Evolutionary conservation across 2,329 filamentous ascomycete species (phyloP).

Genomic region (Coleophoma eucalyptorum): DNA sequence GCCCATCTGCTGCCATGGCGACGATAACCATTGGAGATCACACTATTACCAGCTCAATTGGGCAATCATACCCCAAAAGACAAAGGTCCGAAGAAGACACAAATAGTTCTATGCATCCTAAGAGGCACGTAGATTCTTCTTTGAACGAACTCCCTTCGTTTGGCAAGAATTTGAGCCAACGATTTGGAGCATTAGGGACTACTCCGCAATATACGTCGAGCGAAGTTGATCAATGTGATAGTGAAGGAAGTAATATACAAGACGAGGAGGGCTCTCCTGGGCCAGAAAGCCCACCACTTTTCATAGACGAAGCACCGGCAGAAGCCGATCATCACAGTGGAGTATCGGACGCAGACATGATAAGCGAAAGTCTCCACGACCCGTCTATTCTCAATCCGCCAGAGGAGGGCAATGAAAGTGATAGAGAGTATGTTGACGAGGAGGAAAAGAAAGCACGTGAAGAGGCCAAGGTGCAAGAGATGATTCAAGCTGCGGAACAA

Average conservation of each 20-base stretch:
- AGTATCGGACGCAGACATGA: too few relatives aligned
- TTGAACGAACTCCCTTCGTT: constrained; percentile 17
- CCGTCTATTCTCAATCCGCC: too few relatives aligned
- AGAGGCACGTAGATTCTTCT: background rate
- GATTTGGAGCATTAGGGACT: constrained; percentile 23
- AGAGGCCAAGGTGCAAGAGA: constrained; percentile 26
- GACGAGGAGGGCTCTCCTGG: constrained; percentile 1
- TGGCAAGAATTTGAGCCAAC: constrained; percentile 23
- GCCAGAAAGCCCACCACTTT: background rate
- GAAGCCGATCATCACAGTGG: too few relatives aligned
- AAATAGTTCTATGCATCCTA: constrained; percentile 2
- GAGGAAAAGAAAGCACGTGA: constrained; percentile 24
- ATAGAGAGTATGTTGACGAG: constrained; percentile 24
- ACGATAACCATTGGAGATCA: constrained; percentile 29
- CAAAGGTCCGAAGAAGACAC: constrained; percentile 8
- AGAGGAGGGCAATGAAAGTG: background rate
- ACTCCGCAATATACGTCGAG: constrained; percentile 4
- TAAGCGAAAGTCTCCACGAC: too few relatives aligned
- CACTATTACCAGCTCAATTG: constrained; percentile 26
- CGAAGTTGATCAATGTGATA: constrained; percentile 12
- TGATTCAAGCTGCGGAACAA: constrained; percentile 26
- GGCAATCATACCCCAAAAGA: constrained; percentile 20
- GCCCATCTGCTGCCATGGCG: constrained; percentile 20
- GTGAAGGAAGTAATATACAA: background rate
- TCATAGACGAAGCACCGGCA: too few relatives aligned